A percentile compares a stretch with the other conserved stretches of the same genome.
phyloP scores from a whole-genome alignment of 306 rosid genomes.

The Trifolium repens region DNA sequence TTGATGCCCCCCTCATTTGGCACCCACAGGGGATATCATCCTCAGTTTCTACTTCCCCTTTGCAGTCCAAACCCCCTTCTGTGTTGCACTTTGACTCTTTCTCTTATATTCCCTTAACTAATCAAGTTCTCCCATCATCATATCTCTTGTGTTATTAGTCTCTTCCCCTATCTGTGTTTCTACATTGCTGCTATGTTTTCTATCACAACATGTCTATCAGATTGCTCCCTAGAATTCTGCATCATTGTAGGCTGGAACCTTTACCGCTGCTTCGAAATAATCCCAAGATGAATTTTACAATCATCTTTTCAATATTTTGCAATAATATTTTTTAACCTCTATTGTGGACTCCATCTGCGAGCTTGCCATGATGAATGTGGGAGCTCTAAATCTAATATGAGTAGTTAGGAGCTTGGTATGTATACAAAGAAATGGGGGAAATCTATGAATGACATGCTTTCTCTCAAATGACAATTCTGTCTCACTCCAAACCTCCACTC shows the following conservation, averaged over 20 bases:
- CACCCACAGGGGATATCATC: neutral
- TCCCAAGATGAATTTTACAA: conserved; percentile 1
- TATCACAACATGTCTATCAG: neutral
- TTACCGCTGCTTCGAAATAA: neutral
- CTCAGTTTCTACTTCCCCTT: neutral
- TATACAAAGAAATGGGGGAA: neutral
- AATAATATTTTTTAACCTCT: conserved; percentile 12
- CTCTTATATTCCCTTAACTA: neutral
- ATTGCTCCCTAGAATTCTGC: conserved; percentile 5
- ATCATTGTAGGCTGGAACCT: neutral
- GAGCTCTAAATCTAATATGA: neutral
- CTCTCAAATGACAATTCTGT: neutral
- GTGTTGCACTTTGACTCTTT: neutral
- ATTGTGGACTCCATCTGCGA: neutral
- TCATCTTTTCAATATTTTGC: neutral
- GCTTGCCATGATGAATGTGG: conserved; percentile 9
- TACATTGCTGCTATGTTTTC: neutral
- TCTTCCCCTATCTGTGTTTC: neutral
- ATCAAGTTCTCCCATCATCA: neutral
- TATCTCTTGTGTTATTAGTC: neutral
- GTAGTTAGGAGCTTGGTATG: neutral
- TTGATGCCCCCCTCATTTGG: neutral
- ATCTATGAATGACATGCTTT: neutral
- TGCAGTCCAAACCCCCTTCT: neutral
- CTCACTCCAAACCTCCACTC: conserved; percentile 3